Evolutionary conservation across 2,329 filamentous ascomycete species (phyloP).

Genomic region (Fusarium solani-melongenae): DNA sequence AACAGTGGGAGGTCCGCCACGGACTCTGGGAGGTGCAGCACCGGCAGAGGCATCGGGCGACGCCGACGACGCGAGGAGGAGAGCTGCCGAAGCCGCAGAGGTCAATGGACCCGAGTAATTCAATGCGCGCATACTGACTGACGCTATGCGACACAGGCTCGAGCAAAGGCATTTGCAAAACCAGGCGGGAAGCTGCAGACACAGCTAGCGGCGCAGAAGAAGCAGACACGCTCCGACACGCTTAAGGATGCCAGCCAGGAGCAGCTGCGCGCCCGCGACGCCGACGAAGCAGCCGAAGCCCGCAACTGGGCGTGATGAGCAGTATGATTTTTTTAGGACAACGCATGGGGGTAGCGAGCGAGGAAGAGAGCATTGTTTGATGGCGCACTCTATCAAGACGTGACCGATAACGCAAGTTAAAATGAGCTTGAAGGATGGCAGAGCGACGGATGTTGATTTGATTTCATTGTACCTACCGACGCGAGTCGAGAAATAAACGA

Average conservation of each 20-base stretch:
- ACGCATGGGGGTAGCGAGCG: neutral
- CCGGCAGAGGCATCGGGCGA: constrained; percentile 42
- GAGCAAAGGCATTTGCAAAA: constrained; percentile 69
- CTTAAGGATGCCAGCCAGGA: constrained; percentile 75
- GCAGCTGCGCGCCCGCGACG: constrained; percentile 73
- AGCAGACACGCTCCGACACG: constrained; percentile 74
- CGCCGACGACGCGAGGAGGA: constrained; percentile 72
- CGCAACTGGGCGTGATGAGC: constrained; percentile 49
- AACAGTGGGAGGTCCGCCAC: constrained; percentile 65
- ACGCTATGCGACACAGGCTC: constrained; percentile 61
- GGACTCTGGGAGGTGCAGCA: constrained; percentile 71
- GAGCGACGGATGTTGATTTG: neutral
- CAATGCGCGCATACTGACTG: neutral
- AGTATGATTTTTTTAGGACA: neutral
- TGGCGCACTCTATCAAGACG: neutral
- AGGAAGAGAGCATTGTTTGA: neutral
- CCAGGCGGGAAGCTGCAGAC: constrained; percentile 75
- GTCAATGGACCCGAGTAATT: constrained; percentile 60
- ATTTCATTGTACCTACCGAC: constrained; percentile 4
- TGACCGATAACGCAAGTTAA: neutral
- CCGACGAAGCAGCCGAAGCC: constrained; percentile 65
- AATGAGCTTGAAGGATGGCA: neutral
- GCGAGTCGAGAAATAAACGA: neutral
- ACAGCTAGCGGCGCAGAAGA: constrained; percentile 80
- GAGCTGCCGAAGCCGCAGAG: constrained; percentile 86